A percentile compares a stretch with the other conserved stretches of the same genome.
These are phyloP conservation scores for Nemophila menziesii DNA, from an alignment of 257 asterid genomes.

Conservation along the genomic window DNA sequence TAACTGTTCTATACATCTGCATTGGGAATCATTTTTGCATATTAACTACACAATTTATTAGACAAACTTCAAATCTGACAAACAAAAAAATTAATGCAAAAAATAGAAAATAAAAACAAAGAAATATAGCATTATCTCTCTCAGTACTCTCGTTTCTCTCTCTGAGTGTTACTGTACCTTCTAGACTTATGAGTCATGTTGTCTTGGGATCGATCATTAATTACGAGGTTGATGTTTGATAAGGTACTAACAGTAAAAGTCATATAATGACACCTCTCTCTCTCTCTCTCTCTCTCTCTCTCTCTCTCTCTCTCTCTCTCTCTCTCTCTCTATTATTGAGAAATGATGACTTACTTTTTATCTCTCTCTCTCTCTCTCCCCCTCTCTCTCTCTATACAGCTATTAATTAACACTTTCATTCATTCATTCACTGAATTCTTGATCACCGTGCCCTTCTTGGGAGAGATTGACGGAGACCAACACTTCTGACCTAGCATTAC, in stretches of 20 bases:
- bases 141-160: slow-evolving; percentile 11
- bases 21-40: slow-evolving; percentile 17
- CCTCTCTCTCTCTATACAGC: slow-evolving; percentile 15
- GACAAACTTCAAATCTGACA: slow-evolving; percentile 3
- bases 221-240: slow-evolving; percentile 70
- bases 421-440: slow-evolving; percentile 55
- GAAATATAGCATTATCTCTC: slow-evolving; percentile 8
- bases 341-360: slow-evolving; percentile 68
- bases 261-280: slow-evolving; percentile 16
- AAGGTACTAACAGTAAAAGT: slow-evolving; percentile 20
- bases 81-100: slow-evolving; percentile 5
- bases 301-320: slow-evolving; percentile 11
- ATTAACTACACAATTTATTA: slow-evolving; percentile 12
- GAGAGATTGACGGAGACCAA: slow-evolving; percentile 46
- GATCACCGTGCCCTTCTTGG: slow-evolving; percentile 68
- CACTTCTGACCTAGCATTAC: slow-evolving; percentile 4
- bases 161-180: slow-evolving; percentile 13
- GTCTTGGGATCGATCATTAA: slow-evolving; percentile 41
- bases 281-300: slow-evolving; percentile 15
- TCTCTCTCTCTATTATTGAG: slow-evolving; percentile 45
- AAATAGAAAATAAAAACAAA: not conserved
- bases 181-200: slow-evolving; percentile 25
- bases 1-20: slow-evolving; percentile 98
- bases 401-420: slow-evolving; percentile 36
- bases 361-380: not conserved